These are phyloP conservation scores for Diaporthe nobilis DNA, from an alignment of 2,329 filamentous ascomycete species.

Conservation along the genomic window DNA sequence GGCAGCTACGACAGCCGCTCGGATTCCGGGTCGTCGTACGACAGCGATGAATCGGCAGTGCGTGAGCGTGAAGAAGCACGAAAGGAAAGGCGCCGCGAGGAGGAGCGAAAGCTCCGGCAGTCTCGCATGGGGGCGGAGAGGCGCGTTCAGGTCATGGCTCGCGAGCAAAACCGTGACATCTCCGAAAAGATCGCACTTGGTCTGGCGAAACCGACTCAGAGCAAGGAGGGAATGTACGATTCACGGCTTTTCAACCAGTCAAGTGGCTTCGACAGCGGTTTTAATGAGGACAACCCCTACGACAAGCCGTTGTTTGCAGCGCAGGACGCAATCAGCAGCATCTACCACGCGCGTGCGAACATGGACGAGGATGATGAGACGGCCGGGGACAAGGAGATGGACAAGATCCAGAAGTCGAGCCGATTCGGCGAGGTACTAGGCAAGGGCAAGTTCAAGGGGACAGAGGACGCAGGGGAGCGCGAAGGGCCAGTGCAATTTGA, in stretches of 20 bases:
- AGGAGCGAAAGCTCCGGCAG: constrained; percentile 91
- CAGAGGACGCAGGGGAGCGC: constrained; percentile 84
- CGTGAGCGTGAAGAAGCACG: constrained; percentile 84
- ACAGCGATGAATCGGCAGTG: constrained; percentile 77
- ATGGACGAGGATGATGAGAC: constrained; percentile 84
- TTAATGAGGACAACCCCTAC: constrained; percentile 98
- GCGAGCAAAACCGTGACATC: constrained; percentile 96
- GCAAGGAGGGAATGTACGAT: constrained; percentile 96
- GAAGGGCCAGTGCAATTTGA: constrained; percentile 98
- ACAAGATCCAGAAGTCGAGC: constrained; percentile 86
- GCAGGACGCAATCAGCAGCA: constrained; percentile 93
- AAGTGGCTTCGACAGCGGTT: constrained; percentile 89
- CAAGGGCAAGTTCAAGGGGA: constrained; percentile 90
- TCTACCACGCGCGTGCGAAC: constrained; percentile 86
- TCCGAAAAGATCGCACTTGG: constrained; percentile 97
- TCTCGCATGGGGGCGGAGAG: constrained; percentile 96
- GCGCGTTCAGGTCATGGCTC: constrained; percentile 90
- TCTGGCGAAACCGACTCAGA: constrained; percentile 93
- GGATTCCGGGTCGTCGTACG: constrained; percentile 57
- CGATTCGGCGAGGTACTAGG: constrained; percentile 90
- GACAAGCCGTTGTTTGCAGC: constrained; percentile 98
- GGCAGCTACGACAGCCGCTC: constrained; percentile 67
- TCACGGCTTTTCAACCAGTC: constrained; percentile 95
- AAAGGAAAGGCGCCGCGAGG: constrained; percentile 83
- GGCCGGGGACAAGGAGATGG: constrained; percentile 85